Conservation (phyloP, 441 rosid species). For the Pelargonium fulgidum region DNA sequence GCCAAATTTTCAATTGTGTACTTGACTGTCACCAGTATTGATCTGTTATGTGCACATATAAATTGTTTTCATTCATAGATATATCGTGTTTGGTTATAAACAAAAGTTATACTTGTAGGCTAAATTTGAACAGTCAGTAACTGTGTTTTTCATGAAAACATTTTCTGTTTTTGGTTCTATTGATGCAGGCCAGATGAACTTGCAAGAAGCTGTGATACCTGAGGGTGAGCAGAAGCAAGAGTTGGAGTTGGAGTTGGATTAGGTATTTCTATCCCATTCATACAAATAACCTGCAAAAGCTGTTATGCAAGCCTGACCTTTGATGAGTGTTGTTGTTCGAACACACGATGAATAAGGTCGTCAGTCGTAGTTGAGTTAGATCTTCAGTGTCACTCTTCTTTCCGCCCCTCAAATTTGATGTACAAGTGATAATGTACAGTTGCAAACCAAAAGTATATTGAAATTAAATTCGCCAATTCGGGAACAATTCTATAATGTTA, state of each 20-base stretch:
- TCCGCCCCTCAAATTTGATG: neutral
- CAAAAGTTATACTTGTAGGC: neutral
- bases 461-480: neutral
- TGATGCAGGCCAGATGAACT: constrained; percentile 2
- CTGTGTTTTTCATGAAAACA: neutral
- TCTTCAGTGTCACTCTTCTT: neutral
- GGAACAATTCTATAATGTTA: neutral
- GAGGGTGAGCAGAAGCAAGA: constrained; percentile 4
- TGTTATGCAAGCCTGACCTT: too few relatives aligned
- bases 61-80: neutral
- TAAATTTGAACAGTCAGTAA: neutral
- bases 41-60: neutral
- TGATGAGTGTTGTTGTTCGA: too few relatives aligned
- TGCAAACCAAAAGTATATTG: neutral
- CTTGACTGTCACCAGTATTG: neutral
- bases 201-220: neutral
- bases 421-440: constrained; percentile 1
- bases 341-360: too few relatives aligned
- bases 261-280: constrained; percentile 1
- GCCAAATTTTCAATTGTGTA: neutral
- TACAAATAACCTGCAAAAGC: neutral
- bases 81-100: neutral
- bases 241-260: neutral
- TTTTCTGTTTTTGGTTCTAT: neutral
- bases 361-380: too few relatives aligned